Conservation (phyloP, 192 early-diverging fungal species). For the Gryganskiella cystojenkinii region DNA sequence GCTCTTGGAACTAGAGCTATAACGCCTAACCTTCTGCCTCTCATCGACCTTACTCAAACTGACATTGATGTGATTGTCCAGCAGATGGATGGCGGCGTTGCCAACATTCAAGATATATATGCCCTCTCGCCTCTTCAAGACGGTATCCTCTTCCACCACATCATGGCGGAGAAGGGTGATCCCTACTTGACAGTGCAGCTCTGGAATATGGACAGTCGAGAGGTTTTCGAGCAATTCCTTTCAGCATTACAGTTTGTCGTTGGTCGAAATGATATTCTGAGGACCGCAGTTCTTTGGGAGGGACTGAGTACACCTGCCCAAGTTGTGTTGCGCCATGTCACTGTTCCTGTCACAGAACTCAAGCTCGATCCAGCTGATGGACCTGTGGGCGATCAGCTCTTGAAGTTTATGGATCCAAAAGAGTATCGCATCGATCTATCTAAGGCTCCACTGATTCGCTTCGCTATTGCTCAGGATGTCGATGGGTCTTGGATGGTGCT, state of each 20-base stretch:
- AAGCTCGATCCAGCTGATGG: slow-evolving; percentile 5
- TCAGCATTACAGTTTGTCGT: slow-evolving; percentile 3
- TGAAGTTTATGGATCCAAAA: background rate
- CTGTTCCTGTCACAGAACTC: background rate
- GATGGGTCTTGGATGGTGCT: slow-evolving; percentile 1
- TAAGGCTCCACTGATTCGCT: background rate
- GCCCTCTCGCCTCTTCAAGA: slow-evolving; percentile 6
- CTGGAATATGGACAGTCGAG: background rate
- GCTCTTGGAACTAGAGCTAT: background rate
- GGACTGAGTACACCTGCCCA: background rate
- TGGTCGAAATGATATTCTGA: slow-evolving; percentile 10
- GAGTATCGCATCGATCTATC: background rate
- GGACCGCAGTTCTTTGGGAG: slow-evolving; percentile 5
- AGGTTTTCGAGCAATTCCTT: slow-evolving; percentile 4
- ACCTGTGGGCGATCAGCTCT: slow-evolving; percentile 2
- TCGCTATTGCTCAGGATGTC: background rate
- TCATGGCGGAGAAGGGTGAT: background rate
- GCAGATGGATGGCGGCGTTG: background rate
- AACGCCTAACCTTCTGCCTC: slow-evolving; percentile 1
- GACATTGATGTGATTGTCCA: slow-evolving; percentile 7
- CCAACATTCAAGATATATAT: slow-evolving; percentile 18
- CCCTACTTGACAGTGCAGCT: background rate
- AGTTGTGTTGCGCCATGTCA: background rate
- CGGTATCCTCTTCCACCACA: slow-evolving; percentile 13
- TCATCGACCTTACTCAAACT: slow-evolving; percentile 2